phyloP scores from a whole-genome alignment of 202 grass and related monocot species.

The Musa balbisiana region DNA sequence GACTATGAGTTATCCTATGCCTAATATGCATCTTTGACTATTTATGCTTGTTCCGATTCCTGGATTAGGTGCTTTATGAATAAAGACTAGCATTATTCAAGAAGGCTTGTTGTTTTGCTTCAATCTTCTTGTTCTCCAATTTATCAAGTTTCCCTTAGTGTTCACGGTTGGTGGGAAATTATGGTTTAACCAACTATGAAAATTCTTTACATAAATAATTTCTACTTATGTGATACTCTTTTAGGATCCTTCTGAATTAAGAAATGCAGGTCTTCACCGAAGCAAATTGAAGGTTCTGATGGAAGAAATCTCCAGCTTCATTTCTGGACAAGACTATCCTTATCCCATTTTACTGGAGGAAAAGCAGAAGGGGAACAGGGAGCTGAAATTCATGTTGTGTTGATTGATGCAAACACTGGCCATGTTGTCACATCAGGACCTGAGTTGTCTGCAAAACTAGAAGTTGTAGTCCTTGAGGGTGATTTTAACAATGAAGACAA shows the following conservation, averaged over 20 bases:
- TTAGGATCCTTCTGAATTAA: background rate
- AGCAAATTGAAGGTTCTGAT: constrained; percentile 11
- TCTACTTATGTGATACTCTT: background rate
- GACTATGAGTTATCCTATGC: too few species aligned
- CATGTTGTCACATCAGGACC: constrained; percentile 4
- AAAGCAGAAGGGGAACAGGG: constrained; percentile 13
- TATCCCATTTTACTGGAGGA: constrained; percentile 3
- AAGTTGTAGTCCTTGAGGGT: constrained; percentile 6
- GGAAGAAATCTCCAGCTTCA: constrained; percentile 14
- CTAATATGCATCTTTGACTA: too few species aligned
- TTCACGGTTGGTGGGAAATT: too few species aligned
- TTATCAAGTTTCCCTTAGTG: too few species aligned
- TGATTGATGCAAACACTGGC: constrained; percentile 9
- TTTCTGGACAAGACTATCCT: background rate
- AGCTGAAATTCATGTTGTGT: constrained; percentile 10
- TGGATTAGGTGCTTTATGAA: too few species aligned
- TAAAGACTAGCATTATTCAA: too few species aligned
- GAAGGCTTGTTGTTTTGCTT: too few species aligned
- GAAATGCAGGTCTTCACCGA: background rate
- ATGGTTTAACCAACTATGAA: too few species aligned
- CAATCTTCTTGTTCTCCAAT: too few species aligned
- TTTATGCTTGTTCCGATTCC: too few species aligned
- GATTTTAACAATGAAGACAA: constrained; percentile 14
- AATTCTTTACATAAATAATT: background rate
- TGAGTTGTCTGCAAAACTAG: constrained; percentile 13